Evolutionary conservation across 2,329 filamentous ascomycete genomes (phyloP), one percentile per base, ranked within the genome.

Genomic region (Biscogniauxia marginata): DNA sequence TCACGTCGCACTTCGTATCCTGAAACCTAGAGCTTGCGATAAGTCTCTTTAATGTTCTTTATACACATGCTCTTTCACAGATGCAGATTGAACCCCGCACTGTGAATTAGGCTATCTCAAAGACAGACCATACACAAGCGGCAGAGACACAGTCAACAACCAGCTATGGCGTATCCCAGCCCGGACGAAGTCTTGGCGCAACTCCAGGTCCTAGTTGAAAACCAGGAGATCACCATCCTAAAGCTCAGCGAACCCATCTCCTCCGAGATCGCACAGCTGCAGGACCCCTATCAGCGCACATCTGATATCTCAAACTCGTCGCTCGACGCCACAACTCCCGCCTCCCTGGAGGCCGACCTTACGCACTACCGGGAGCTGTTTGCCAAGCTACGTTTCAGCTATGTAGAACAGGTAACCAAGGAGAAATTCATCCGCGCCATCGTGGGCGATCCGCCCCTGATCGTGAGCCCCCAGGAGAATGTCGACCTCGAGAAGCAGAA

Each of bases 391-490:
- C 91, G 93, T 65, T 98, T 98, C 79, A 96, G 90, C 62, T 98
- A 98, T 75, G 89, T 97, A 65, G 95, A 99, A 75, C 95, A 98
- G 78, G 92, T 98, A 60, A 98, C 93, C 46, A 99, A 98, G 75
- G 95, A 99, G 73, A 96, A 96, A 69, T 98, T 97, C 73, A 87
- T 99, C 53, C 90, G 92, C 64, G 88, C 90, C 61, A 96, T 98
- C 65, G 91, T 96, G 16, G 91, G 91, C 61, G 90, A 96, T 61
- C 91, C 93, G 49, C 95, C 93, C 0, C 81, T 93, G 16, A 88
- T 98, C 47, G 90, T 96, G 56, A 88, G 88, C 44, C 84, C 87
- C 46, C 83, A 87, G 65, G 93, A 98, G 69, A 98, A 97, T 70
- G 77, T 88, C 49, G 86, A 87, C 55, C 75, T 96, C 21, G 91